Percentiles rank a stretch among this genome's conserved stretches.
These are phyloP conservation scores for Nitzschia sp. DNA, from an alignment of 108 stramenopile genomes.

Conservation along the genomic window DNA sequence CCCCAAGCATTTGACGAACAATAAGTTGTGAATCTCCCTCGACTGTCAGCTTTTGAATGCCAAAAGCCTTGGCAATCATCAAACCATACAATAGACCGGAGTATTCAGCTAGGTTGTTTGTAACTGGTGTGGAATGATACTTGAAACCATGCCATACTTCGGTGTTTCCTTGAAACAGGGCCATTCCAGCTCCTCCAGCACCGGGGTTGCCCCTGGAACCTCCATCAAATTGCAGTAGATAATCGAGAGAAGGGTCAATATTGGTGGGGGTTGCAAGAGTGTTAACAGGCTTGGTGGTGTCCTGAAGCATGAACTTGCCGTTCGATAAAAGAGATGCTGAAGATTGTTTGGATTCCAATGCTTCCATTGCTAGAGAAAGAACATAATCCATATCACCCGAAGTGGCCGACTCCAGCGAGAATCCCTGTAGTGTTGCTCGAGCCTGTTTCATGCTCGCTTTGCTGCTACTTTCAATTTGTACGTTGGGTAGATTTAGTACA, in stretches of 20 bases:
- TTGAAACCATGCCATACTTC: constrained; percentile 59
- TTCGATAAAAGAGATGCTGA: neutral
- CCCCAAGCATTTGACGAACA: constrained; percentile 63
- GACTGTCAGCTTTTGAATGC: constrained; percentile 51
- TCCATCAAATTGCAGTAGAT: constrained; percentile 75
- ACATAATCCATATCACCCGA: neutral
- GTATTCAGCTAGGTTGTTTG: constrained; percentile 88
- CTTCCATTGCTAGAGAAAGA: constrained; percentile 13
- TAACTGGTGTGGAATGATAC: constrained; percentile 50
- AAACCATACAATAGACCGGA: constrained; percentile 54
- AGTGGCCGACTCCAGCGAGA: constrained; percentile 6
- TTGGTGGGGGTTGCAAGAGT: constrained; percentile 2
- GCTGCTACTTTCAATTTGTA: constrained; percentile 53
- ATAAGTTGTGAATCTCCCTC: constrained; percentile 79
- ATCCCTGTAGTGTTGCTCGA: constrained; percentile 36
- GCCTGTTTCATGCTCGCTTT: constrained; percentile 55
- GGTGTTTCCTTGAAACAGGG: constrained; percentile 47
- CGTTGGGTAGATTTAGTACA: constrained; percentile 29
- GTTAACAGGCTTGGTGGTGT: constrained; percentile 9
- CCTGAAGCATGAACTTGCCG: constrained; percentile 11
- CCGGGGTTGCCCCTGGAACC: constrained; percentile 77
- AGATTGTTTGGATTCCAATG: constrained; percentile 29
- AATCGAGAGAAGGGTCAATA: constrained; percentile 47
- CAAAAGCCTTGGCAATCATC: constrained; percentile 61
- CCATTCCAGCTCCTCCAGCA: constrained; percentile 69